phyloP scores from a whole-genome alignment of 1,284 basidiomycete genomes.

The Peniophora sp. region DNA sequence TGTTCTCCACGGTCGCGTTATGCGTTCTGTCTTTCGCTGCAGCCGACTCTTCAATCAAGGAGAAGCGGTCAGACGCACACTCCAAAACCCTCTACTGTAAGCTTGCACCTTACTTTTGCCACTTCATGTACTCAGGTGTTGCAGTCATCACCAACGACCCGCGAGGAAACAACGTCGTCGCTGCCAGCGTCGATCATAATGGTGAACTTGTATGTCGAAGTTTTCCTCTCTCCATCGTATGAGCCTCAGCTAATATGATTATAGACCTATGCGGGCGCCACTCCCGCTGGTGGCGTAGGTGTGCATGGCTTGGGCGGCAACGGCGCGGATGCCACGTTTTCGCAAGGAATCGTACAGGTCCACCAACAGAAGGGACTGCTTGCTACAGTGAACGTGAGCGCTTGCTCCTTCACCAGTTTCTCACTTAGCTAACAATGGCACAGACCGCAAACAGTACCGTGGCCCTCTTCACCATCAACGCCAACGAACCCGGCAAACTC shows the following conservation, averaged over 20 bases:
- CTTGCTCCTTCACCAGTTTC: background rate
- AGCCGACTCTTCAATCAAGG: no score
- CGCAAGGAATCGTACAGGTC: background rate
- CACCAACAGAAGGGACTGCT: background rate
- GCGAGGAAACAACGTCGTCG: background rate
- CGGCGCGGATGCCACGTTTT: background rate
- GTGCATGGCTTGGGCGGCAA: slow-evolving; percentile 8
- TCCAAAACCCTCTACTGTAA: no score
- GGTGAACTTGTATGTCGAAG: background rate
- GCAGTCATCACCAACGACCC: background rate
- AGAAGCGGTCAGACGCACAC: no score
- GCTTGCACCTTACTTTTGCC: no score
- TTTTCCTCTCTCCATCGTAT: background rate
- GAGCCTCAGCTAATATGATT: background rate
- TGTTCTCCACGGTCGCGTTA: no score
- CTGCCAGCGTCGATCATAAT: background rate
- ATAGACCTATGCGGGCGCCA: slow-evolving; percentile 7
- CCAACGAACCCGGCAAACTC: background rate
- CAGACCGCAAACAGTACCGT: background rate
- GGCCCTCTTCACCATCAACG: background rate
- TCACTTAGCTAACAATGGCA: background rate
- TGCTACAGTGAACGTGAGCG: background rate
- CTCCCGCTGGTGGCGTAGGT: background rate
- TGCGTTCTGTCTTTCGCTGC: no score
- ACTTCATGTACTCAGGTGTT: background rate